Percentiles rank a stretch among this genome's conserved stretches.
phyloP scores from a whole-genome alignment of 352 stramenopile species.

The Globisporangium alternatum region DNA sequence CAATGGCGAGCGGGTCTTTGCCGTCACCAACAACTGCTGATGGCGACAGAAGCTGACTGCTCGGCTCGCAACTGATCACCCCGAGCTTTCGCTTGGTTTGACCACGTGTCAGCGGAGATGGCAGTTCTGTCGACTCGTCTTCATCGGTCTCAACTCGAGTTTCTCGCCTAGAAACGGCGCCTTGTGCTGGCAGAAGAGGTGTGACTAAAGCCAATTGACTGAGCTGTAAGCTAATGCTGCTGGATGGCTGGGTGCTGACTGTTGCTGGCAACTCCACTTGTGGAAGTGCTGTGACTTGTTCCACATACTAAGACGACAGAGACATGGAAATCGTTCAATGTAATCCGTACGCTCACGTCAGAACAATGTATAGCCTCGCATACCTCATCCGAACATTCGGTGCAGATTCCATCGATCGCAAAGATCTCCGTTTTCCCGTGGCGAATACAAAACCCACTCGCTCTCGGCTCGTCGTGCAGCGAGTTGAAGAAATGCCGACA shows the following conservation, averaged over 20 bases:
- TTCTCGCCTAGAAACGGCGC: background rate
- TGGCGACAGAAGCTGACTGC: background rate
- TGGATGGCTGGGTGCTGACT: background rate
- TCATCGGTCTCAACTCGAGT: background rate
- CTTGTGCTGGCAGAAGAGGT: background rate
- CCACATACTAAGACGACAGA: background rate
- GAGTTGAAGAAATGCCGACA: slow-evolving; percentile 24
- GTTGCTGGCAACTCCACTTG: background rate
- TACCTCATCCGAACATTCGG: slow-evolving; percentile 49
- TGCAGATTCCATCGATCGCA: slow-evolving; percentile 44
- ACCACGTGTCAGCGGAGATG: background rate
- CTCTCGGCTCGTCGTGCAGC: slow-evolving; percentile 41
- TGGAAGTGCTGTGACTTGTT: background rate
- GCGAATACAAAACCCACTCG: slow-evolving; percentile 49
- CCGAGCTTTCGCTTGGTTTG: slow-evolving; percentile 5
- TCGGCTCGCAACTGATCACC: slow-evolving; percentile 3
- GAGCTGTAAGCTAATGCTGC: background rate
- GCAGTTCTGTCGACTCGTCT: background rate
- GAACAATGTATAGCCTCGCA: background rate
- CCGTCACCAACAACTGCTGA: background rate
- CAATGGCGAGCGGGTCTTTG: background rate
- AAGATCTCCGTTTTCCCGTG: slow-evolving; percentile 43
- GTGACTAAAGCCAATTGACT: background rate
- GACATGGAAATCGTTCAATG: background rate
- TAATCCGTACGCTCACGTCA: too few relatives aligned